Conservation (phyloP, 208 protist genomes). For the Porcisia deanei region DNA sequence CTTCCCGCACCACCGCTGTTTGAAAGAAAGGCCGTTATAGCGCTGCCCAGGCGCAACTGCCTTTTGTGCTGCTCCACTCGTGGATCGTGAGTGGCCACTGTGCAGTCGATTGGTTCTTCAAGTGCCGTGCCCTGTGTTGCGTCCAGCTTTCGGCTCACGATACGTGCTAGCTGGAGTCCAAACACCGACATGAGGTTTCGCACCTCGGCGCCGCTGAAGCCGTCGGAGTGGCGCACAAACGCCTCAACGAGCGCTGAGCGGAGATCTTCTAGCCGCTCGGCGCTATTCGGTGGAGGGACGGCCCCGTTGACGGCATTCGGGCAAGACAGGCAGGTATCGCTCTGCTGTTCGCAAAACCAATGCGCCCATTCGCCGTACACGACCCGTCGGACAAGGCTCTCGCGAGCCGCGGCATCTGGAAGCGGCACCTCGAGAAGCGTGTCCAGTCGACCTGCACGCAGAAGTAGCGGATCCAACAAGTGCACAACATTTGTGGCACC, state of each 20-base stretch:
- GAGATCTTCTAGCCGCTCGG: background rate
- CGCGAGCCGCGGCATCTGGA: conserved; percentile 52
- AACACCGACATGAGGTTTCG: conserved; percentile 56
- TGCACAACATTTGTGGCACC: conserved; percentile 82
- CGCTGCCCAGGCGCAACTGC: background rate
- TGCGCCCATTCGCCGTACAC: conserved; percentile 66
- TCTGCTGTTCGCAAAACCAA: conserved; percentile 39
- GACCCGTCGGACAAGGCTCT: conserved; percentile 40
- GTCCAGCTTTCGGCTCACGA: conserved; percentile 4
- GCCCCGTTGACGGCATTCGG: background rate
- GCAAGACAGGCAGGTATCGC: too few relatives aligned
- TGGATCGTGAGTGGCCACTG: background rate
- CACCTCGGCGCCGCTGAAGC: conserved; percentile 60
- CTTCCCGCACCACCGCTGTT: background rate
- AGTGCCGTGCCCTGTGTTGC: background rate
- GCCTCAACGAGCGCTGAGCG: conserved; percentile 30
- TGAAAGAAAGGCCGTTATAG: conserved; percentile 9
- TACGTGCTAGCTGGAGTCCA: conserved; percentile 45
- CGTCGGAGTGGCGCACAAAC: conserved; percentile 49
- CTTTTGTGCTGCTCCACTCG: background rate
- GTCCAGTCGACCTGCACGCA: conserved; percentile 81
- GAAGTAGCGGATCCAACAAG: conserved; percentile 66
- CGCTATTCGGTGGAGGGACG: background rate
- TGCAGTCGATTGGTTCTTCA: background rate
- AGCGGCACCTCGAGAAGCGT: conserved; percentile 70